Evolutionary conservation across 345 rosid genomes (phyloP).

Genomic region (Aegle marmelos): DNA sequence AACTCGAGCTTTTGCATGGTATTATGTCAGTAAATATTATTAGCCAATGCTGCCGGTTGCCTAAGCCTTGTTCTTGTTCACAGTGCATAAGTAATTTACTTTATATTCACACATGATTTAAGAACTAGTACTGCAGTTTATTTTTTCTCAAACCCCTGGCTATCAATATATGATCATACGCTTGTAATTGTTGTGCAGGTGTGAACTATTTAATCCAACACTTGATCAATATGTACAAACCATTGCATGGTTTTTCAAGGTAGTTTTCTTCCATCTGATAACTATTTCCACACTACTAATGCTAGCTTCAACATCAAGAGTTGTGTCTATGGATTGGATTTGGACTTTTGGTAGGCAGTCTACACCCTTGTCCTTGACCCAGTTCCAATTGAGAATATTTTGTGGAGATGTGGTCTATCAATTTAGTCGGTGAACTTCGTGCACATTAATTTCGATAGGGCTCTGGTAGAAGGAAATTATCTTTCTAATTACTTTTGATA

Average conservation of each 20-base stretch:
- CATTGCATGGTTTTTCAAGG: slow-evolving; percentile 42
- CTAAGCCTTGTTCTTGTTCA: neutral
- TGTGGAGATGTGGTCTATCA: neutral
- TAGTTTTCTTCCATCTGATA: neutral
- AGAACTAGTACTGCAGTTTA: neutral
- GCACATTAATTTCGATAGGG: neutral
- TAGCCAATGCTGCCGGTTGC: too few relatives aligned
- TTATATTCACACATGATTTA: neutral
- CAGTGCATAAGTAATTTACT: neutral
- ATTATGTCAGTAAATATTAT: neutral
- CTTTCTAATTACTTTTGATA: neutral
- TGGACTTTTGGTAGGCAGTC: neutral
- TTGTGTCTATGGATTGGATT: neutral
- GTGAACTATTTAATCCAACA: slow-evolving; percentile 60
- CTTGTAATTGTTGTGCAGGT: slow-evolving; percentile 42
- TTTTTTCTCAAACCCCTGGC: neutral
- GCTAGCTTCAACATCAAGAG: neutral
- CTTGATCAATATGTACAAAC: slow-evolving; percentile 80
- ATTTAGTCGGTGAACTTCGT: neutral
- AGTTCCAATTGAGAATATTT: neutral
- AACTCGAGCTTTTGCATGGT: neutral
- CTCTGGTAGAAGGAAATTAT: neutral
- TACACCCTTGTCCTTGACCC: too few relatives aligned
- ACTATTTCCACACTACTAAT: neutral
- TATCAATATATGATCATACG: neutral